Percentiles rank a stretch among this genome's conserved stretches.
These are phyloP conservation scores for Ottelia alismoides DNA, from an alignment of 106 monocot species.

Conservation along the genomic window DNA sequence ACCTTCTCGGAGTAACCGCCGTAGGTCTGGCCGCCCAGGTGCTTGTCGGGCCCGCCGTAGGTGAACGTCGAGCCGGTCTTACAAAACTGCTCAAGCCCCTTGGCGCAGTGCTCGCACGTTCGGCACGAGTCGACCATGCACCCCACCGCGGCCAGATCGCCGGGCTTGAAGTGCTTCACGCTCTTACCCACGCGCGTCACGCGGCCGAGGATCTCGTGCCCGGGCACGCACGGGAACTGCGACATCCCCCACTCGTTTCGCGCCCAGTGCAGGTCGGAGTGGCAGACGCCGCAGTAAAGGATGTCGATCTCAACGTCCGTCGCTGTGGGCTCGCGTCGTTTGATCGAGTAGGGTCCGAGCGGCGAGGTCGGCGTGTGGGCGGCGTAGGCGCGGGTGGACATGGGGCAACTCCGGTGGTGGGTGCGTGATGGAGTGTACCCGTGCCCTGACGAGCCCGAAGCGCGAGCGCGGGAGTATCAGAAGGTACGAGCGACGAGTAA, in stretches of 20 bases:
- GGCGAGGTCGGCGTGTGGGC: background rate
- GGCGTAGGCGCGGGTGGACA: background rate
- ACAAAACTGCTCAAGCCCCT: background rate
- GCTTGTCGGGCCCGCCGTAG: too few species aligned
- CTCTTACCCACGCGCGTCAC: background rate
- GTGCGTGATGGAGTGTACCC: too few species aligned
- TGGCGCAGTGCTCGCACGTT: background rate
- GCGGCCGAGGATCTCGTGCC: background rate
- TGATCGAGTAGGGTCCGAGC: background rate
- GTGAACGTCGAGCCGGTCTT: background rate
- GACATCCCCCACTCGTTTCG: background rate
- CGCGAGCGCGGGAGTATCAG: too few species aligned
- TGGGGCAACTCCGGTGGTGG: background rate
- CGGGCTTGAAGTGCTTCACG: background rate
- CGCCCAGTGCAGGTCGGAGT: constrained; percentile 1
- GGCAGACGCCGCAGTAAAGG: background rate
- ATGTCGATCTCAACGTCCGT: constrained; percentile 59
- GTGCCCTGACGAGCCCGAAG: too few species aligned
- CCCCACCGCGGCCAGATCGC: background rate
- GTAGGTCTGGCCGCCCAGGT: background rate
- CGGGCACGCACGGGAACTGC: constrained; percentile 11
- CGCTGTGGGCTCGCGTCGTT: background rate
- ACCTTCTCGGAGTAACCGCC: background rate
- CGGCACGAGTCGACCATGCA: background rate
- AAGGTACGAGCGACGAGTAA: too few species aligned